Conservation (phyloP, 495 filamentous ascomycete species). For the Aspergillus baeticus region DNA sequence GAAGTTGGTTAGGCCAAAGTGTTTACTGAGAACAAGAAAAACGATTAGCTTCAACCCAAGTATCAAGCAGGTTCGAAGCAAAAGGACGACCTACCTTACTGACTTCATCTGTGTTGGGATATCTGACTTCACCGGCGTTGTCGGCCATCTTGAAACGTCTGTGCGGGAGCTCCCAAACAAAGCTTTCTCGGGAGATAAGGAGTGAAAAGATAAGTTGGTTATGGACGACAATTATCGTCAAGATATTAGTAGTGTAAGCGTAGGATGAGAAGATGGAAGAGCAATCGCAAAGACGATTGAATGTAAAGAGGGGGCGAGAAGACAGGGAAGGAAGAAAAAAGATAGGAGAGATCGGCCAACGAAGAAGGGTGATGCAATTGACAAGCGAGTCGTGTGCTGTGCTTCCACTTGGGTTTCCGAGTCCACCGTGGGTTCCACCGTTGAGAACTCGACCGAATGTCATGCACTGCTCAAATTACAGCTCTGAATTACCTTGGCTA, state of each 20-base stretch:
- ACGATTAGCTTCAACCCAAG: slow-evolving; percentile 14
- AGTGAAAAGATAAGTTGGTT: neutral
- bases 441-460: neutral
- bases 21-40: slow-evolving; percentile 7
- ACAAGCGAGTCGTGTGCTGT: slow-evolving; percentile 30
- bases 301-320: slow-evolving; percentile 8
- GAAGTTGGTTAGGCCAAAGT: neutral
- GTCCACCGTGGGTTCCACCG: slow-evolving; percentile 9
- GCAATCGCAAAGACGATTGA: slow-evolving; percentile 12
- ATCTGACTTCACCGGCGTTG: slow-evolving; percentile 34
- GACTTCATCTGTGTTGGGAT: slow-evolving; percentile 36
- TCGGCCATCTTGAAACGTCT: slow-evolving; percentile 24
- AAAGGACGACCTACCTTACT: slow-evolving; percentile 40
- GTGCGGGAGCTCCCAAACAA: slow-evolving; percentile 15
- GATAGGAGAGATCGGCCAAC: slow-evolving; percentile 19
- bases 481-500: too few species aligned
- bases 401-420: slow-evolving; percentile 15
- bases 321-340: slow-evolving; percentile 22
- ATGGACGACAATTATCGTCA: neutral
- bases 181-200: slow-evolving; percentile 7
- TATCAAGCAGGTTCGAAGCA: neutral
- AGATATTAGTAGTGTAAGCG: neutral
- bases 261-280: slow-evolving; percentile 22
- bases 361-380: slow-evolving; percentile 40
- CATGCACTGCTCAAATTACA: neutral